A percentile compares a stretch with the other conserved stretches of the same genome.
Evolutionary conservation across 139 green algal species (phyloP).

Genomic region (Desmodesmus armatus): DNA sequence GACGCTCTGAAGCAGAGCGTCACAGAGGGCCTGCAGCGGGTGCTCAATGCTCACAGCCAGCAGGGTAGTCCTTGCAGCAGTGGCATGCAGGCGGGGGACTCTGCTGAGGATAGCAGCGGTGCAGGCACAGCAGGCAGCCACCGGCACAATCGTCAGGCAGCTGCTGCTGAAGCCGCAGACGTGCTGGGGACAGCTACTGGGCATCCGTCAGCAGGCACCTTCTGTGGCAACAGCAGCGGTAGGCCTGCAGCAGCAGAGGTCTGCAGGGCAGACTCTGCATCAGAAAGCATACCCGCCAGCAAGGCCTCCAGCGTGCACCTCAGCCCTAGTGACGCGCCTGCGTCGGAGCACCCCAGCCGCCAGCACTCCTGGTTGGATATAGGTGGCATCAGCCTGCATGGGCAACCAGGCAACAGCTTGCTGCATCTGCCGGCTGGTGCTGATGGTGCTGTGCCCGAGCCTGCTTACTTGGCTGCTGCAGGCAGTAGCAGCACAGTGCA

Average conservation of each 20-base stretch:
- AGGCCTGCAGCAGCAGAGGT: neutral
- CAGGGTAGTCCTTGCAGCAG: neutral
- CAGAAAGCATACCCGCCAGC: neutral
- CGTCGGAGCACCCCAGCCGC: too few relatives aligned
- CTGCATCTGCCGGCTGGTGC: too few relatives aligned
- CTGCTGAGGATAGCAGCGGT: neutral
- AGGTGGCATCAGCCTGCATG: too few relatives aligned
- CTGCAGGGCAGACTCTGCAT: constrained; percentile 29
- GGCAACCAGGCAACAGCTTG: too few relatives aligned
- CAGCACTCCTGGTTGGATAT: too few relatives aligned
- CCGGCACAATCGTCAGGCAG: neutral
- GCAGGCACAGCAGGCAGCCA: neutral
- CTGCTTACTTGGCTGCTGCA: too few relatives aligned
- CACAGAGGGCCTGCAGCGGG: neutral
- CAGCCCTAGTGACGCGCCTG: too few relatives aligned
- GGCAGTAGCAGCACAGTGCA: too few relatives aligned
- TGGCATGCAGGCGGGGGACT: neutral
- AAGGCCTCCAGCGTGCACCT: neutral
- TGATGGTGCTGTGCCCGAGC: too few relatives aligned
- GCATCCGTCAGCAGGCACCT: neutral
- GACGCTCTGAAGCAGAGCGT: constrained; percentile 24
- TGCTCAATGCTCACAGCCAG: neutral
- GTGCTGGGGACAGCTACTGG: neutral
- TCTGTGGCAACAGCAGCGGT: neutral
- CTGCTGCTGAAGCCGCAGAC: neutral